These are phyloP conservation scores for Aureobasidium sp. DNA, from an alignment of 2,329 filamentous ascomycete species.

Conservation along the genomic window DNA sequence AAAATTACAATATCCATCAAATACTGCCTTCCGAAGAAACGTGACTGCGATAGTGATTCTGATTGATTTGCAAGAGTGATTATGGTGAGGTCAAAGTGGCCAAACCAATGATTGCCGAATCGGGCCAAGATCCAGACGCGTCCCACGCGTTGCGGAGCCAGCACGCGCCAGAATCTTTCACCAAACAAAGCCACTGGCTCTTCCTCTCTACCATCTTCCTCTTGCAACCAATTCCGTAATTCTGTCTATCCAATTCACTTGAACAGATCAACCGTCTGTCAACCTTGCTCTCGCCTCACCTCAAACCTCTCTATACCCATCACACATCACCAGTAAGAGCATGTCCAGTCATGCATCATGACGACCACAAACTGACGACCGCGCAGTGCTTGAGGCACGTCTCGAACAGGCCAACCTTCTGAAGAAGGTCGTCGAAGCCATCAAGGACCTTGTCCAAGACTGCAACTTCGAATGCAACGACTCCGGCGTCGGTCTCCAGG, in stretches of 20 bases:
- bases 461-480: constrained; percentile 99
- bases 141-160: neutral
- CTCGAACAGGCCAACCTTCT: constrained; percentile 88
- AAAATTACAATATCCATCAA: too few relatives aligned
- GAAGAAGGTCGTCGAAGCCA: constrained; percentile 98
- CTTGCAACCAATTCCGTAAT: neutral
- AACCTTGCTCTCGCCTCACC: neutral
- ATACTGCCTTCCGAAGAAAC: neutral
- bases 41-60: neutral
- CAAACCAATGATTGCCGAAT: too few relatives aligned
- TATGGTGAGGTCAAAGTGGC: too few relatives aligned
- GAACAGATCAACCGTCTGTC: neutral
- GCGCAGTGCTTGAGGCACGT: constrained; percentile 86
- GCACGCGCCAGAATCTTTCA: neutral
- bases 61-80: neutral
- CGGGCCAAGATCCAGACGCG: neutral
- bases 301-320: neutral
- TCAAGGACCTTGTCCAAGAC: constrained; percentile 98
- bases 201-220: neutral
- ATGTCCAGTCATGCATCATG: neutral
- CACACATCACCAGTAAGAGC: constrained; percentile 12
- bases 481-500: constrained; percentile 93
- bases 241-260: neutral
- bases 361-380: neutral
- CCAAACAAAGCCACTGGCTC: neutral